These are phyloP conservation scores for Avicennia marina DNA, from an alignment of 257 asterid species.

Conservation along the genomic window DNA sequence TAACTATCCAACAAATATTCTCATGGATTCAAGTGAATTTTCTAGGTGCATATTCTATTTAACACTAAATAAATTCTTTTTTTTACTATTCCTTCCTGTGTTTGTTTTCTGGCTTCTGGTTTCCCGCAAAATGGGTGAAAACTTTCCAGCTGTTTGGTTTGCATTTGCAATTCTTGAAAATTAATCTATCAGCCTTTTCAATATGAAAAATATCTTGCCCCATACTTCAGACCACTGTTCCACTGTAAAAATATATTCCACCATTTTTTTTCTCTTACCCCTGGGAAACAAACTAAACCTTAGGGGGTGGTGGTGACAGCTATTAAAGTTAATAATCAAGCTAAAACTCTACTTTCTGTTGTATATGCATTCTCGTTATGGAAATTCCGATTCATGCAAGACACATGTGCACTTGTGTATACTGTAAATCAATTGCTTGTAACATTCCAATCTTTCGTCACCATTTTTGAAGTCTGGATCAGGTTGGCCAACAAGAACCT, in stretches of 20 bases:
- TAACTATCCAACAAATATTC: slow-evolving; percentile 67
- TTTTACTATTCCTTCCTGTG: not conserved
- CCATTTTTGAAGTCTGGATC: slow-evolving; percentile 57
- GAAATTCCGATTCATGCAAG: slow-evolving; percentile 3
- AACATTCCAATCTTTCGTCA: slow-evolving; percentile 29
- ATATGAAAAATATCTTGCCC: not conserved
- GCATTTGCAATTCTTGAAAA: too few species aligned
- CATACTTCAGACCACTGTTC: not conserved
- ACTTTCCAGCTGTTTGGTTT: too few species aligned
- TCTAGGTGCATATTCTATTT: slow-evolving; percentile 50
- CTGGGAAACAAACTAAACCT: not conserved
- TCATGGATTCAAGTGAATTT: slow-evolving; percentile 48
- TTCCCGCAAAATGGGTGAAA: not conserved
- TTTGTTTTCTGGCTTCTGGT: not conserved
- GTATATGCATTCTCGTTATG: not conserved
- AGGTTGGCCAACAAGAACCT: slow-evolving; percentile 44
- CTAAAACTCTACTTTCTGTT: not conserved
- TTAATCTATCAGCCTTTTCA: not conserved
- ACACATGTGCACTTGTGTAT: not conserved
- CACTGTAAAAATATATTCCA: not conserved
- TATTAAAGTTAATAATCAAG: slow-evolving; percentile 4
- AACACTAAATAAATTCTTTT: slow-evolving; percentile 4
- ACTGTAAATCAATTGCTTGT: slow-evolving; percentile 16
- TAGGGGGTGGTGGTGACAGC: not conserved
- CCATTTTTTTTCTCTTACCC: too few species aligned